Conservation (phyloP, 345 rosid genomes). For the Eucalyptus dawsonii region DNA sequence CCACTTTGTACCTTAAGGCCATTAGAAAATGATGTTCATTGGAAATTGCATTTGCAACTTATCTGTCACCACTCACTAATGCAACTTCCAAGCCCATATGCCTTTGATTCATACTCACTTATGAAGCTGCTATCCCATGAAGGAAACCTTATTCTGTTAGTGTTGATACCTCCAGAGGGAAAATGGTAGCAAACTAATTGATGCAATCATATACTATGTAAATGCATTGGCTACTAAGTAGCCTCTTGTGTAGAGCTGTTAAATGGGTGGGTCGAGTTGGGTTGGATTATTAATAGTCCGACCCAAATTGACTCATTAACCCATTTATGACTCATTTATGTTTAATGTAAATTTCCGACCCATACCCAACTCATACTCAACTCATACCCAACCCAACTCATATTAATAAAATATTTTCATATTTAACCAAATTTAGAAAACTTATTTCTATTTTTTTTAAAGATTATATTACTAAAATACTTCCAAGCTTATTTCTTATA, state of each 20-base stretch:
- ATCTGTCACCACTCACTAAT: too few relatives aligned
- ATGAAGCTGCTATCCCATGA: background rate
- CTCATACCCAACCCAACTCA: too few relatives aligned
- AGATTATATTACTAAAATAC: too few relatives aligned
- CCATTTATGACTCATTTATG: too few relatives aligned
- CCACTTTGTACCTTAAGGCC: background rate
- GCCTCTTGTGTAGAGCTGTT: background rate
- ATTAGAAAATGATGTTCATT: background rate
- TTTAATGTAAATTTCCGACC: fast-evolving
- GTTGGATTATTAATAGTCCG: fast-evolving
- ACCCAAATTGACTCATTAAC: too few relatives aligned
- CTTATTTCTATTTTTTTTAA: too few relatives aligned
- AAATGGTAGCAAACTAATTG: background rate
- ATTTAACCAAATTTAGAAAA: too few relatives aligned
- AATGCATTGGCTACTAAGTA: background rate
- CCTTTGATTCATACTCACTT: background rate
- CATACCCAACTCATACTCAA: too few relatives aligned
- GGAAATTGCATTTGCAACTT: too few relatives aligned
- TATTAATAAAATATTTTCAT: too few relatives aligned
- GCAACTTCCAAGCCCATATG: background rate
- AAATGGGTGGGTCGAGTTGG: fast-evolving
- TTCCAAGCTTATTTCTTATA: too few relatives aligned
- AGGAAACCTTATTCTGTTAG: background rate
- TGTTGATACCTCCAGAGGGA: background rate
- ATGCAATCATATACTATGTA: background rate